phyloP scores from a whole-genome alignment of 2,329 filamentous ascomycete genomes.

The Exophiala mesophila region DNA sequence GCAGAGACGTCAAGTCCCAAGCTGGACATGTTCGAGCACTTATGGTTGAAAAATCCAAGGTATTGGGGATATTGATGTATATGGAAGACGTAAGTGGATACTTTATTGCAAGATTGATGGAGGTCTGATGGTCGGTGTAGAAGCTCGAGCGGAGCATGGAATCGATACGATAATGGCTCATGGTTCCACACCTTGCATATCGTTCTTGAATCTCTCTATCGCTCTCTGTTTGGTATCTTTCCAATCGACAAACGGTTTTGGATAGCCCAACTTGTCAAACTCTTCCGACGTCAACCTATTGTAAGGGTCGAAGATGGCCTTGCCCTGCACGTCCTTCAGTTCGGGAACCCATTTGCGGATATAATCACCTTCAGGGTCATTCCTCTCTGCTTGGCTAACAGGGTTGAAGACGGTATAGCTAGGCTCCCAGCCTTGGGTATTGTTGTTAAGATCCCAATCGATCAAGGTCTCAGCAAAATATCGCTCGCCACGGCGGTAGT shows the following conservation, averaged over 20 bases:
- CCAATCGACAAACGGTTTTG: constrained; percentile 65
- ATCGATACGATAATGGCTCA: too few relatives aligned
- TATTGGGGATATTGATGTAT: too few relatives aligned
- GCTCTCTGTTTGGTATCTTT: constrained; percentile 60
- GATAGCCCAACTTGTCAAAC: constrained; percentile 61
- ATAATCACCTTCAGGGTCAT: constrained; percentile 64
- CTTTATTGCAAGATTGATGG: too few relatives aligned
- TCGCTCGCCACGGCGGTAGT: constrained; percentile 47
- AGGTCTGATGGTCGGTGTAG: too few relatives aligned
- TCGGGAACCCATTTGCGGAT: constrained; percentile 74
- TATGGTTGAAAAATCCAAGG: too few relatives aligned
- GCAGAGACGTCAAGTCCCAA: too few relatives aligned
- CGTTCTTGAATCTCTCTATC: constrained; percentile 60
- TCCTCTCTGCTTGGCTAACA: constrained; percentile 70
- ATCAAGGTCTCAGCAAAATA: constrained; percentile 48
- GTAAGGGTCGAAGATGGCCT: constrained; percentile 47
- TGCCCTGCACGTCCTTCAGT: constrained; percentile 54
- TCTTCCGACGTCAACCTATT: constrained; percentile 41
- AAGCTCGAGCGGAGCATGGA: too few relatives aligned
- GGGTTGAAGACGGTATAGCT: constrained; percentile 68
- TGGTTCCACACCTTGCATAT: constrained; percentile 39
- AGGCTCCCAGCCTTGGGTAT: constrained; percentile 51
- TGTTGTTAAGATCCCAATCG: constrained; percentile 40
- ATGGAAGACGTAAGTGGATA: too few relatives aligned
- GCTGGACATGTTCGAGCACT: too few relatives aligned